A percentile compares a stretch with the other conserved stretches of the same genome.
Evolutionary conservation across 2,329 filamentous ascomycete genomes (phyloP).

Genomic region (Cadophora malorum): DNA sequence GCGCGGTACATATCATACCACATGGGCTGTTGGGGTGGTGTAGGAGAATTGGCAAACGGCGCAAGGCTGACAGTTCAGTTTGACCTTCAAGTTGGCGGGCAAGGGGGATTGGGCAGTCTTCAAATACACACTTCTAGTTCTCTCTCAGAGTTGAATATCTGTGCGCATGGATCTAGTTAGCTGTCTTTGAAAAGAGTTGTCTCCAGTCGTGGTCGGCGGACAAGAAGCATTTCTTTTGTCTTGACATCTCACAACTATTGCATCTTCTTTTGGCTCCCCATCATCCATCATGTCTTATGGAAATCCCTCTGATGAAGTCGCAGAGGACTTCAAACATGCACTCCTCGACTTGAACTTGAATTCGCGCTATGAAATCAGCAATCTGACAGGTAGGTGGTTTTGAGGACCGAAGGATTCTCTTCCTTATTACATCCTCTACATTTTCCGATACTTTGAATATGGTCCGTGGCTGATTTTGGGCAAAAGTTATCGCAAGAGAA

Average conservation of each 20-base stretch:
- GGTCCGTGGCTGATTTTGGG: not conserved
- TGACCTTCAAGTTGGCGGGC: constrained; percentile 35
- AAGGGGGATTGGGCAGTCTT: constrained; percentile 42
- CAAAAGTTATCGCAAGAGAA: constrained; percentile 85
- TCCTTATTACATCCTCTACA: not conserved
- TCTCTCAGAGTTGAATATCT: constrained; percentile 45
- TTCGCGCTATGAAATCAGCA: constrained; percentile 94
- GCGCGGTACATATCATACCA: not conserved
- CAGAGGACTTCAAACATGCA: constrained; percentile 92
- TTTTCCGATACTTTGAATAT: not conserved
- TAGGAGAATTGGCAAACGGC: constrained; percentile 35
- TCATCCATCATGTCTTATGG: constrained; percentile 66
- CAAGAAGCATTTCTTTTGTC: constrained; percentile 38
- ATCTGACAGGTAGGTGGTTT: constrained; percentile 67
- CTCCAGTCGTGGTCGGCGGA: constrained; percentile 34
- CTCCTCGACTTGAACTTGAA: constrained; percentile 91
- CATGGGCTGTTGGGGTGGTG: constrained; percentile 33
- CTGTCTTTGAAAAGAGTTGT: constrained; percentile 44
- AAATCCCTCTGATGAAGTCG: constrained; percentile 76
- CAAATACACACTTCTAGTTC: constrained; percentile 48
- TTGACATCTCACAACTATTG: constrained; percentile 34
- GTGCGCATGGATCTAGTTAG: constrained; percentile 47
- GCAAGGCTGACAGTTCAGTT: constrained; percentile 33
- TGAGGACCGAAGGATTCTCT: not conserved
- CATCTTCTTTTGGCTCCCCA: constrained; percentile 34